These are phyloP conservation scores for Thermomucor indicae-seudaticae DNA, from an alignment of 371 early-diverging fungal species.

Conservation along the genomic window DNA sequence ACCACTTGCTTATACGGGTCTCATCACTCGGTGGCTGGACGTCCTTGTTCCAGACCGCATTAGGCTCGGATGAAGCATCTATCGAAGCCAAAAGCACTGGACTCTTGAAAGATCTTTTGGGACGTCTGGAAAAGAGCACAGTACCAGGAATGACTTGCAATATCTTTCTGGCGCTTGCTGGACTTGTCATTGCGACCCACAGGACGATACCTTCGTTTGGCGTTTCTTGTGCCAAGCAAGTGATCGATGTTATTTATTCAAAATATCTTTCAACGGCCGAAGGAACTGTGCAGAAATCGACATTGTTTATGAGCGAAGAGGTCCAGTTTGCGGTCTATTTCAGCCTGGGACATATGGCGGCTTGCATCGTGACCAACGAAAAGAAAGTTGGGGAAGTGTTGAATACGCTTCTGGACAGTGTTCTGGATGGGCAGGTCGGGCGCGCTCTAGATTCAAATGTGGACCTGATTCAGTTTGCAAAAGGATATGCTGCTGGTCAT, in stretches of 20 bases:
- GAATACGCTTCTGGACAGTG: slow-evolving; percentile 13
- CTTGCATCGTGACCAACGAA: slow-evolving; percentile 44
- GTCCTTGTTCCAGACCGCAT: slow-evolving; percentile 32
- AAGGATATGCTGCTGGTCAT: slow-evolving; percentile 50
- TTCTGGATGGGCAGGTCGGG: not conserved
- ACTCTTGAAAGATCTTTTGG: slow-evolving; percentile 38
- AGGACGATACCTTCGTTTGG: slow-evolving; percentile 25
- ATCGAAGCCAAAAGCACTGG: slow-evolving; percentile 21
- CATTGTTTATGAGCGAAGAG: slow-evolving; percentile 48
- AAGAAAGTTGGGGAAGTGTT: slow-evolving; percentile 21
- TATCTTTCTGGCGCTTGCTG: slow-evolving; percentile 48
- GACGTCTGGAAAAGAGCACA: slow-evolving; percentile 45
- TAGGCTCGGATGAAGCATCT: slow-evolving; percentile 14
- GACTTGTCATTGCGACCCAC: slow-evolving; percentile 20
- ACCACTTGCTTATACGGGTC: slow-evolving; percentile 50
- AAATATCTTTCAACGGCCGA: slow-evolving; percentile 16
- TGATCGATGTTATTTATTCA: slow-evolving; percentile 21
- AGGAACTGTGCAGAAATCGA: slow-evolving; percentile 11
- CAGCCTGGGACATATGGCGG: slow-evolving; percentile 43
- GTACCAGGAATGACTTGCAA: slow-evolving; percentile 56
- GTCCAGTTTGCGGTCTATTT: slow-evolving; percentile 55
- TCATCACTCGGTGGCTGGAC: slow-evolving; percentile 47
- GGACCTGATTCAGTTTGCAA: slow-evolving; percentile 41
- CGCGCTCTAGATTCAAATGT: slow-evolving; percentile 29
- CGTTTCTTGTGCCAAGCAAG: slow-evolving; percentile 18